Evolutionary conservation across 1,139 yeast species (phyloP).

Genomic region (Lodderomyces elongisporus): DNA sequence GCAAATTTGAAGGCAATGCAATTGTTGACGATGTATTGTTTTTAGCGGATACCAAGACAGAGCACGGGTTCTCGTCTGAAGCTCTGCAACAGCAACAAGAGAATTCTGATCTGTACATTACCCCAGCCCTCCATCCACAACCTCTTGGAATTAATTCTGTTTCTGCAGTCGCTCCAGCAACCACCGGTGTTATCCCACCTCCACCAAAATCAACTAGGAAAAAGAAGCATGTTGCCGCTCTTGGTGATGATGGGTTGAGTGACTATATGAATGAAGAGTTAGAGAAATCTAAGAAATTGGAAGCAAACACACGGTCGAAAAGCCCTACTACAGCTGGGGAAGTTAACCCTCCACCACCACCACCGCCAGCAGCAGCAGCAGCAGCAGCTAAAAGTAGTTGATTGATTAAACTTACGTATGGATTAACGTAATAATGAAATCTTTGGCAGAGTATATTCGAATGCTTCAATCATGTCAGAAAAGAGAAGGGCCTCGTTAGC

Average conservation of each 20-base stretch:
- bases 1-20: constrained; percentile 36
- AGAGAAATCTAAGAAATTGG: constrained; percentile 37
- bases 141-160: too few relatives aligned
- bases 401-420: constrained; percentile 5
- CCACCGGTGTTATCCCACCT: constrained; percentile 16
- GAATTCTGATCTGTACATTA: constrained; percentile 3
- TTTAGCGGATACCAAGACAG: constrained; percentile 18
- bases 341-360: constrained; percentile 26
- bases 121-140: too few relatives aligned
- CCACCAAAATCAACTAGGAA: constrained; percentile 21
- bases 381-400: not conserved
- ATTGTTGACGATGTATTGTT: constrained; percentile 36
- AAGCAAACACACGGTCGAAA: constrained; percentile 13
- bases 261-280: constrained; percentile 46
- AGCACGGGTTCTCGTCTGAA: constrained; percentile 4
- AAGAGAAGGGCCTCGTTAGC: too few relatives aligned
- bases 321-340: constrained; percentile 1
- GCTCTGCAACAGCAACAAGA: not conserved
- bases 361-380: constrained; percentile 17
- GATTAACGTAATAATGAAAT: too few relatives aligned
- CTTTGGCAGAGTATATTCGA: too few relatives aligned
- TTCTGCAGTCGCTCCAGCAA: too few relatives aligned
- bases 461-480: too few relatives aligned
- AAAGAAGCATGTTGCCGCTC: constrained; percentile 27
- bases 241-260: constrained; percentile 27